These are phyloP conservation scores for Funneliformis mosseae DNA, from an alignment of 192 early-diverging fungal species.

Conservation along the genomic window DNA sequence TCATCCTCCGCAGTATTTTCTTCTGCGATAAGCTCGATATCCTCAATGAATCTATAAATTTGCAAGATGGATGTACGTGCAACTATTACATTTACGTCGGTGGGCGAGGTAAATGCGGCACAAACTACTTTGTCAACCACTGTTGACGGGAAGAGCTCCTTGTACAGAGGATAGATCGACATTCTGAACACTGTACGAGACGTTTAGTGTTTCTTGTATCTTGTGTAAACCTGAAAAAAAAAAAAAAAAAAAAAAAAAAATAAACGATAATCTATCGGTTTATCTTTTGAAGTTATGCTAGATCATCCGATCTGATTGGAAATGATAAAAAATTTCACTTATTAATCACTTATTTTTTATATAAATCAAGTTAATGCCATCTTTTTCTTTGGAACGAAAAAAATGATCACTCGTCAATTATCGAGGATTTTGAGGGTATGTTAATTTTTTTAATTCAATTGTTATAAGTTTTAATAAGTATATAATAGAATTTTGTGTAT, in stretches of 20 bases:
- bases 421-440: not conserved
- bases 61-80: slow-evolving; percentile 65
- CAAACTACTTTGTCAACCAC: slow-evolving; percentile 62
- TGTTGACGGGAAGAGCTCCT: slow-evolving; percentile 64
- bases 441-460: not conserved
- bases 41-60: slow-evolving; percentile 68
- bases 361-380: not conserved
- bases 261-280: too few relatives aligned
- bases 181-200: slow-evolving; percentile 4
- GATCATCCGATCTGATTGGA: not conserved
- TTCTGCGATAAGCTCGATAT: slow-evolving; percentile 37
- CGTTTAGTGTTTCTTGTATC: too few relatives aligned
- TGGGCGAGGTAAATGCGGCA: slow-evolving; percentile 62
- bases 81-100: slow-evolving; percentile 66
- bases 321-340: not conserved
- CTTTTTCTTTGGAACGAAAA: not conserved
- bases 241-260: too few relatives aligned
- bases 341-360: too few relatives aligned
- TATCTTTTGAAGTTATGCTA: too few relatives aligned
- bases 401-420: slow-evolving; percentile 10
- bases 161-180: slow-evolving; percentile 60
- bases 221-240: too few relatives aligned
- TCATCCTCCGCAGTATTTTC: slow-evolving; percentile 35
- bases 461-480: not conserved
- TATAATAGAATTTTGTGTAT: too few relatives aligned